phyloP scores from a whole-genome alignment of 1,284 basidiomycete genomes.

The Sporisorium reilianum region DNA sequence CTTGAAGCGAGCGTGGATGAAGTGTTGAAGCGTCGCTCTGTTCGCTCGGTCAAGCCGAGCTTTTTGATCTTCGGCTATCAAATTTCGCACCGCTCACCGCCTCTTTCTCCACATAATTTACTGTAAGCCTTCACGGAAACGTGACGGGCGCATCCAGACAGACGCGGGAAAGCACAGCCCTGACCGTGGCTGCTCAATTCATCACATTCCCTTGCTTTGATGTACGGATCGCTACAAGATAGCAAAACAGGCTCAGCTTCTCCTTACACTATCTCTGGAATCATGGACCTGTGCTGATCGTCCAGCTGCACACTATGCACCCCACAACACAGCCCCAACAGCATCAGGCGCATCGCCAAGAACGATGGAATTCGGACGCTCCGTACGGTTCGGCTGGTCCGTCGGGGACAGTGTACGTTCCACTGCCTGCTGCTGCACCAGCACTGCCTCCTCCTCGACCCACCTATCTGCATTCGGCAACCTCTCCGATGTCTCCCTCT shows the following conservation, averaged over 20 bases:
- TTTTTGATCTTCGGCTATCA: background rate
- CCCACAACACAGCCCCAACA: slow-evolving; percentile 20
- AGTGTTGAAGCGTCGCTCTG: background rate
- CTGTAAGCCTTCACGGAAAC: background rate
- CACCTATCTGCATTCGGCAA: background rate
- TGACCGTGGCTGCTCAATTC: background rate
- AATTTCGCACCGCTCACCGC: background rate
- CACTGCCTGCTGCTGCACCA: slow-evolving; percentile 22
- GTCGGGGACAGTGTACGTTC: slow-evolving; percentile 6
- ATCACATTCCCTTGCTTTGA: background rate
- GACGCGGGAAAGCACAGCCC: slow-evolving; percentile 10
- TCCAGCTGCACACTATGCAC: slow-evolving; percentile 9
- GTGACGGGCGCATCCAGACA: background rate
- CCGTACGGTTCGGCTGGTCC: slow-evolving; percentile 6
- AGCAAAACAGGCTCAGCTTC: background rate
- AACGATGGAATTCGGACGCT: slow-evolving; percentile 9
- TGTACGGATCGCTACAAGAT: background rate
- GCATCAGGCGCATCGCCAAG: slow-evolving; percentile 10
- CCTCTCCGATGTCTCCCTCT: slow-evolving; percentile 1
- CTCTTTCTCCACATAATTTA: slow-evolving; percentile 9
- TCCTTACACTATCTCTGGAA: background rate
- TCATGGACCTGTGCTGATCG: background rate
- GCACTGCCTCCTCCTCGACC: slow-evolving; percentile 21
- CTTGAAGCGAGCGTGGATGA: slow-evolving; percentile 1
- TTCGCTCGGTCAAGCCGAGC: background rate